Conservation (phyloP, 2,329 filamentous ascomycete species). For the Aspergillus pseudonomiae region DNA sequence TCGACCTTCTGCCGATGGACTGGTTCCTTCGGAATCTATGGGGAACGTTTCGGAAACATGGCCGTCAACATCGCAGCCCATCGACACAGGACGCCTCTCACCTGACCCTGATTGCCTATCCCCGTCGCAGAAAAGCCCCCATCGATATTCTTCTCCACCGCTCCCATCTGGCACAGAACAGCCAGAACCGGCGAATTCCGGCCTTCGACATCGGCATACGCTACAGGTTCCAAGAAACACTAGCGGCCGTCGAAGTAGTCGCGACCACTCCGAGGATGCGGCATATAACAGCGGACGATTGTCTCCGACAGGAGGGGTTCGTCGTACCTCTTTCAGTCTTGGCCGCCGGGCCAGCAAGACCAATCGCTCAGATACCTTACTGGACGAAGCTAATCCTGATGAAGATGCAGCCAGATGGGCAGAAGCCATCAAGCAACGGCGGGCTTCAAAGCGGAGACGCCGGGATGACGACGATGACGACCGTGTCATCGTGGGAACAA, state of each 20-base stretch:
- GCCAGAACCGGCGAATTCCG: conserved; percentile 58
- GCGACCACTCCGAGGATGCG: conserved; percentile 68
- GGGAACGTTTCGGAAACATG: conserved; percentile 33
- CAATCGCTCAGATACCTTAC: conserved; percentile 78
- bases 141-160: conserved; percentile 46
- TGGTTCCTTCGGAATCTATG: conserved; percentile 31
- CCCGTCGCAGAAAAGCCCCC: conserved; percentile 30
- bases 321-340: conserved; percentile 81
- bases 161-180: conserved; percentile 63
- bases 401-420: conserved; percentile 92
- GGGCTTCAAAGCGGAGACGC: conserved; percentile 80
- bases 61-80: conserved; percentile 38
- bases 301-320: conserved; percentile 68
- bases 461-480: conserved; percentile 92
- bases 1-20: conserved; percentile 36
- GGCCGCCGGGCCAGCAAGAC: conserved; percentile 81
- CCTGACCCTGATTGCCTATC: conserved; percentile 35
- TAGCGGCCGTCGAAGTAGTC: conserved; percentile 63
- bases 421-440: conserved; percentile 87
- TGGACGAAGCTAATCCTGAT: conserved; percentile 82
- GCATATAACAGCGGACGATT: conserved; percentile 74
- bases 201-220: conserved; percentile 80
- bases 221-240: conserved; percentile 78
- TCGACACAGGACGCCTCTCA: conserved; percentile 35
- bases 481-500: conserved; percentile 87